Evolutionary conservation across 2,329 filamentous ascomycete species (phyloP).

Genomic region (Colletotrichum chlorophyti): DNA sequence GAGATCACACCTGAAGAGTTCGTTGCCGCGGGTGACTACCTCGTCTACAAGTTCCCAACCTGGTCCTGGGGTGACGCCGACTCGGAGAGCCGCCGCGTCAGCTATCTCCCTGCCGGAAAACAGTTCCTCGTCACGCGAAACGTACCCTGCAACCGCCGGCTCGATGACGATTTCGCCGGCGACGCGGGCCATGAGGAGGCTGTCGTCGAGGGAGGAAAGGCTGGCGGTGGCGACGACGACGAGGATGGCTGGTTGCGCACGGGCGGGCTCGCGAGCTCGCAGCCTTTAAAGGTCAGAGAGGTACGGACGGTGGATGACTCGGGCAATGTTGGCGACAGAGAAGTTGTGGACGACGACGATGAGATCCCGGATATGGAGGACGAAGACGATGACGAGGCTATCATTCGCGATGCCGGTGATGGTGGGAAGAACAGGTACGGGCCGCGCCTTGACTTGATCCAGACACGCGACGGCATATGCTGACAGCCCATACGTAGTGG

Average conservation of each 20-base stretch:
- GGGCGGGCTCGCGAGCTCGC: constrained; percentile 76
- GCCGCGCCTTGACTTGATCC: neutral
- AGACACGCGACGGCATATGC: constrained; percentile 6
- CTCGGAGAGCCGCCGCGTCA: constrained; percentile 76
- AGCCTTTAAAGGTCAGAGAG: constrained; percentile 79
- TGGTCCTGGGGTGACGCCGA: constrained; percentile 97
- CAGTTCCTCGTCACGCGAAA: constrained; percentile 96
- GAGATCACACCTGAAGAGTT: constrained; percentile 99
- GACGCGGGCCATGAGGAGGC: constrained; percentile 87
- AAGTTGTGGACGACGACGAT: constrained; percentile 75
- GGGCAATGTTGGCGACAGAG: constrained; percentile 81
- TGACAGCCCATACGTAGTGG: constrained; percentile 58
- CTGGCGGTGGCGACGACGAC: constrained; percentile 59
- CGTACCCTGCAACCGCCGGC: constrained; percentile 88
- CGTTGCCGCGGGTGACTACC: constrained; percentile 91
- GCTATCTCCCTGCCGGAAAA: constrained; percentile 85
- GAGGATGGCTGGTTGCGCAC: constrained; percentile 94
- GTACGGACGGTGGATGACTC: constrained; percentile 89
- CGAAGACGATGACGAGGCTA: constrained; percentile 94
- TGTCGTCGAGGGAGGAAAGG: constrained; percentile 68
- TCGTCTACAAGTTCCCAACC: constrained; percentile 98
- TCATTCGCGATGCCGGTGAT: constrained; percentile 77
- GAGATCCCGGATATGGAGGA: constrained; percentile 99
- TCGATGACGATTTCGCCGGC: constrained; percentile 93
- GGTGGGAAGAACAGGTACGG: constrained; percentile 54